These are phyloP conservation scores for Calocybe indica DNA, from an alignment of 768 basidiomycete species.

Conservation along the genomic window DNA sequence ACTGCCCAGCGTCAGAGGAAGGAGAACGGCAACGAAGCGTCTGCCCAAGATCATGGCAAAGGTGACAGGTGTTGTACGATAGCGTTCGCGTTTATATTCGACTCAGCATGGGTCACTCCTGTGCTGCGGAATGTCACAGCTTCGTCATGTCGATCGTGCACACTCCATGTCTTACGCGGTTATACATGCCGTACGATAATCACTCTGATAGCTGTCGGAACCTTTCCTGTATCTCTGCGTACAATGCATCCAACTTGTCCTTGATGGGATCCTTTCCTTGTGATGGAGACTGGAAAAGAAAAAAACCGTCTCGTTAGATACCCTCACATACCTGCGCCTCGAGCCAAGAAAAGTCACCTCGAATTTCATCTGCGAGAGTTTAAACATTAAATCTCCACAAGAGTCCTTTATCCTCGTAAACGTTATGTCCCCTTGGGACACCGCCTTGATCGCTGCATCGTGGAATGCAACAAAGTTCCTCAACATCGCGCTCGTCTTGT, in stretches of 20 bases:
- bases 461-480: conserved; percentile 93
- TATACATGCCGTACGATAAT: conserved; percentile 4
- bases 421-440: conserved; percentile 76
- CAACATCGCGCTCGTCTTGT: conserved; percentile 97
- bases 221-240: conserved; percentile 87
- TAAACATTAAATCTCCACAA: conserved; percentile 85
- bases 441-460: conserved; percentile 82
- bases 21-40: too few relatives aligned
- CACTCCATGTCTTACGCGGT: too few relatives aligned
- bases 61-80: too few relatives aligned
- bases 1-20: too few relatives aligned
- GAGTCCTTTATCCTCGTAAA: conserved; percentile 86
- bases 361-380: conserved; percentile 99
- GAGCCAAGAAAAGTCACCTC: conserved; percentile 51
- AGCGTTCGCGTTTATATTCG: too few relatives aligned
- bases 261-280: conserved; percentile 83
- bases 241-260: conserved; percentile 73
- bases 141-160: too few relatives aligned
- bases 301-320: conserved; percentile 3
- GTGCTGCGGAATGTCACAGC: too few relatives aligned
- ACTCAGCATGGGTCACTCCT: too few relatives aligned
- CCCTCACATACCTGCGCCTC: not conserved
- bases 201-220: conserved; percentile 85
- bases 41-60: too few relatives aligned
- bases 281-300: conserved; percentile 65